phyloP scores from a whole-genome alignment of 352 stramenopile species.

The Ochromonadaceae sp. region DNA sequence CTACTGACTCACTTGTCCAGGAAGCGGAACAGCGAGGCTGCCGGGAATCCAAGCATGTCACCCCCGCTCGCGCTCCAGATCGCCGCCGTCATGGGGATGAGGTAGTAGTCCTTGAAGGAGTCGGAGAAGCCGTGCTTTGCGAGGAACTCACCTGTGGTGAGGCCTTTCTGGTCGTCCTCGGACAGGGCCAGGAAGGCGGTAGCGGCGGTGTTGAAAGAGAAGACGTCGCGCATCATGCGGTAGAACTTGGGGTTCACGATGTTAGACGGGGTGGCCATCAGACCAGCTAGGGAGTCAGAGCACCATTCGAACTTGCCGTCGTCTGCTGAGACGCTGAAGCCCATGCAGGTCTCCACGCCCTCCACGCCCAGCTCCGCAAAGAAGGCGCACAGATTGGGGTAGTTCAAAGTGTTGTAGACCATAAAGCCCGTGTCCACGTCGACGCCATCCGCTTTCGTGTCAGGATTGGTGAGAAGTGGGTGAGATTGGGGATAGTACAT shows the following conservation, averaged over 20 bases:
- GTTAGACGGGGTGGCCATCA: constrained; percentile 39
- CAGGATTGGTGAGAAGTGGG: constrained; percentile 19
- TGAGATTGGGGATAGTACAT: neutral
- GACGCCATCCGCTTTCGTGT: constrained; percentile 30
- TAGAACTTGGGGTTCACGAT: constrained; percentile 40
- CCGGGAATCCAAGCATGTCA: constrained; percentile 48
- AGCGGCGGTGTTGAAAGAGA: constrained; percentile 46
- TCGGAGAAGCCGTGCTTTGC: constrained; percentile 38
- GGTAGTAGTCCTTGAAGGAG: constrained; percentile 46
- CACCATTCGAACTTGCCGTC: constrained; percentile 33
- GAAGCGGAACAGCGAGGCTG: constrained; percentile 47
- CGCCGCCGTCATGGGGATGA: constrained; percentile 56
- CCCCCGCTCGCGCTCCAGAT: constrained; percentile 44
- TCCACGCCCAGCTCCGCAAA: constrained; percentile 50
- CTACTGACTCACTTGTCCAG: constrained; percentile 40
- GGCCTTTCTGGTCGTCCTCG: constrained; percentile 32
- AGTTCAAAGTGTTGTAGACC: constrained; percentile 73
- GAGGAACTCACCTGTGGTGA: constrained; percentile 50
- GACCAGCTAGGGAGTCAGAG: constrained; percentile 19
- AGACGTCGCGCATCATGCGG: constrained; percentile 43
- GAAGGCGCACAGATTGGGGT: constrained; percentile 62
- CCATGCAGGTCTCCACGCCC: constrained; percentile 50
- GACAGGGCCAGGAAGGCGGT: constrained; percentile 33
- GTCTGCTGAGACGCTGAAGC: constrained; percentile 34
- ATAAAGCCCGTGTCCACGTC: constrained; percentile 68